phyloP scores from a whole-genome alignment of 1,284 basidiomycete species.

The Apiotrichum gamsii region DNA sequence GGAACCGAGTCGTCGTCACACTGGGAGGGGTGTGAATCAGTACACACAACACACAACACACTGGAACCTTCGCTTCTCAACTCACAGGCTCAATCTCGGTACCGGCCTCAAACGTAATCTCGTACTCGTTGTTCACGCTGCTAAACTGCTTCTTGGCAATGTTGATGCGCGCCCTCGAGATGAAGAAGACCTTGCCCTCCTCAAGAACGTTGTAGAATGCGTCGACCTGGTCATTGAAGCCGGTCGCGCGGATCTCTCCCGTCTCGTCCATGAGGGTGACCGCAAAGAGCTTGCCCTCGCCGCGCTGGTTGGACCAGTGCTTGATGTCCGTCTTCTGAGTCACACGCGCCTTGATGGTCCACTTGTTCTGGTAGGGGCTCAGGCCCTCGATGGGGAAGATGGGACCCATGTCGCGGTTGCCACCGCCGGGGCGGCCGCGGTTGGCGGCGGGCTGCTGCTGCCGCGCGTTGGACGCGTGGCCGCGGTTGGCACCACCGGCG shows the following conservation, averaged over 20 bases:
- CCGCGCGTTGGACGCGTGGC: constrained; percentile 28
- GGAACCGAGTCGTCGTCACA: constrained; percentile 75
- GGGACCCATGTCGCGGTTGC: constrained; percentile 45
- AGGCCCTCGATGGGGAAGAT: constrained; percentile 88
- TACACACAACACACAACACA: too few species aligned
- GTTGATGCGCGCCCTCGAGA: constrained; percentile 85
- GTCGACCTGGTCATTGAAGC: constrained; percentile 83
- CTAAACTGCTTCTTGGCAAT: constrained; percentile 97
- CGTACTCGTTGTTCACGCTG: constrained; percentile 87
- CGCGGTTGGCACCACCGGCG: constrained; percentile 17
- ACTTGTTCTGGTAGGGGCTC: constrained; percentile 96
- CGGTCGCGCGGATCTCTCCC: constrained; percentile 86
- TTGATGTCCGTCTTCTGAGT: constrained; percentile 84
- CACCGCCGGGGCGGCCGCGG: constrained; percentile 16
- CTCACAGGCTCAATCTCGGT: constrained; percentile 63
- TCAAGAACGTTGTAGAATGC: constrained; percentile 75
- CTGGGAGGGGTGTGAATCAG: constrained; percentile 24
- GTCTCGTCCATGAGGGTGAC: constrained; percentile 92
- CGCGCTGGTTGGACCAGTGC: constrained; percentile 80
- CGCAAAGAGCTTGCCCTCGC: constrained; percentile 93
- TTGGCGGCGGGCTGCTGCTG: constrained; percentile 17
- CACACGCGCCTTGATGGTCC: constrained; percentile 95
- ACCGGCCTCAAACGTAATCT: constrained; percentile 76
- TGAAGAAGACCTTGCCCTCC: constrained; percentile 80
- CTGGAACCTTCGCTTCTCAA: too few species aligned